Evolutionary conservation across 1,284 basidiomycete genomes (phyloP).

Genomic region (Phylloboletellus chloephorus): DNA sequence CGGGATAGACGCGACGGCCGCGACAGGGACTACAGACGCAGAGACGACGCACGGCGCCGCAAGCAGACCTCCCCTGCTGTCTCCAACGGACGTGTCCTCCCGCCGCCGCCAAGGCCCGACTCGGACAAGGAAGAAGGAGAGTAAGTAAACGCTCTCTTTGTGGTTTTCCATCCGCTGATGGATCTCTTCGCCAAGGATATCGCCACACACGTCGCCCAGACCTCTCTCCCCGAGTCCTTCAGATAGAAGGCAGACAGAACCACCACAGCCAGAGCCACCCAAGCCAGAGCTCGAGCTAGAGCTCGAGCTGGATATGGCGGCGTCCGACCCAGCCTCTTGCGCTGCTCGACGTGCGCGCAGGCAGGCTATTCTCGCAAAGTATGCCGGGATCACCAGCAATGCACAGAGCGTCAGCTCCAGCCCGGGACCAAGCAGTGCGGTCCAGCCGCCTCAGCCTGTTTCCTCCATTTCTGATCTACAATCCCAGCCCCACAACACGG

Average conservation of each 20-base stretch:
- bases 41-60: slow-evolving; percentile 30
- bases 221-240: slow-evolving; percentile 27
- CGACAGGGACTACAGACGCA: slow-evolving; percentile 27
- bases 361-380: slow-evolving; percentile 83
- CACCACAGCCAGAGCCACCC: slow-evolving; percentile 24
- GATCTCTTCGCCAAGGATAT: slow-evolving; percentile 43
- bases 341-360: slow-evolving; percentile 78
- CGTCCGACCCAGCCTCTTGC: slow-evolving; percentile 66
- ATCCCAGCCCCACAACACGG: slow-evolving; percentile 48
- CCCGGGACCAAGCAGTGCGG: slow-evolving; percentile 65
- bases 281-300: slow-evolving; percentile 47
- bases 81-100: slow-evolving; percentile 15
- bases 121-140: slow-evolving; percentile 75
- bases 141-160: slow-evolving; percentile 48
- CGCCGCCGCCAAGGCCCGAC: slow-evolving; percentile 33
- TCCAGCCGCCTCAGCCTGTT: slow-evolving; percentile 57
- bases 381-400: slow-evolving; percentile 48
- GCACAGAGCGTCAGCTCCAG: slow-evolving; percentile 43
- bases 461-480: slow-evolving; percentile 55
- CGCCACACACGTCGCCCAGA: slow-evolving; percentile 43
- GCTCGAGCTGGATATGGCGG: slow-evolving; percentile 52
- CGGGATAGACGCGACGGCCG: slow-evolving; percentile 36
- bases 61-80: slow-evolving; percentile 13
- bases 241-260: slow-evolving; percentile 15
- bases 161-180: slow-evolving; percentile 10